Evolutionary conservation across 148 eudicot species (phyloP).

Genomic region (Chenopodium suecicum): DNA sequence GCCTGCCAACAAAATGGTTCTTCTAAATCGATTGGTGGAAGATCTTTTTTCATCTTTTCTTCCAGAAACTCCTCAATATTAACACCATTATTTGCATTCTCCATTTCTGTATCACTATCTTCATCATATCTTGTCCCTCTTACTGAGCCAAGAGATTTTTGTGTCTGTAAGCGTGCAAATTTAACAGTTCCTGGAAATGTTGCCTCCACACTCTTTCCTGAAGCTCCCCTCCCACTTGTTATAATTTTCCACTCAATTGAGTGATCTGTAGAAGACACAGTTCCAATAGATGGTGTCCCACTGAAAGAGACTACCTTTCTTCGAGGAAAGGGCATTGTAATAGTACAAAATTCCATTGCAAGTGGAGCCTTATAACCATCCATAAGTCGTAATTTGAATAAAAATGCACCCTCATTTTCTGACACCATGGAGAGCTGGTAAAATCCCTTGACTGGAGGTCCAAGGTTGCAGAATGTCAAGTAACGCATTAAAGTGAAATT

Average conservation of each 20-base stretch:
- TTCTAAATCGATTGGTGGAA: slow-evolving; percentile 82
- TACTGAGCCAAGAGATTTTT: slow-evolving; percentile 45
- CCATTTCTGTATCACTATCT: slow-evolving; percentile 78
- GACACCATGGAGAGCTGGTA: slow-evolving; percentile 99
- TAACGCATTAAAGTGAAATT: slow-evolving; percentile 82
- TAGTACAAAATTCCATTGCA: slow-evolving; percentile 84
- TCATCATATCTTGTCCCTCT: slow-evolving; percentile 54
- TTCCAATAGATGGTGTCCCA: slow-evolving; percentile 93
- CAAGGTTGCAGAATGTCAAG: slow-evolving; percentile 58
- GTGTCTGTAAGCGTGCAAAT: slow-evolving; percentile 79
- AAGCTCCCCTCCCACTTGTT: slow-evolving; percentile 67
- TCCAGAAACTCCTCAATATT: slow-evolving; percentile 74
- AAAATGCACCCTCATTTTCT: slow-evolving; percentile 99
- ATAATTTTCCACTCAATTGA: slow-evolving; percentile 92
- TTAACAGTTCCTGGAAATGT: slow-evolving; percentile 89
- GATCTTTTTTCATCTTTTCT: slow-evolving; percentile 86
- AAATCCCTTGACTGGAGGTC: slow-evolving; percentile 91
- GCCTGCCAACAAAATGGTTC: slow-evolving; percentile 99
- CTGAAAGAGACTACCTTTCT: slow-evolving; percentile 75
- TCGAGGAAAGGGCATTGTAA: slow-evolving; percentile 96
- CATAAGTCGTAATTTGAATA: slow-evolving; percentile 79
- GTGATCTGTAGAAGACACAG: slow-evolving; percentile 68
- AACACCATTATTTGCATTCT: slow-evolving; percentile 52
- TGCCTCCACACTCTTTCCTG: slow-evolving; percentile 94
- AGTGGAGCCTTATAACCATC: slow-evolving; percentile 87